These are phyloP conservation scores for Chaetomium globosum DNA, from an alignment of 2,329 filamentous ascomycete genomes.

Conservation along the genomic window DNA sequence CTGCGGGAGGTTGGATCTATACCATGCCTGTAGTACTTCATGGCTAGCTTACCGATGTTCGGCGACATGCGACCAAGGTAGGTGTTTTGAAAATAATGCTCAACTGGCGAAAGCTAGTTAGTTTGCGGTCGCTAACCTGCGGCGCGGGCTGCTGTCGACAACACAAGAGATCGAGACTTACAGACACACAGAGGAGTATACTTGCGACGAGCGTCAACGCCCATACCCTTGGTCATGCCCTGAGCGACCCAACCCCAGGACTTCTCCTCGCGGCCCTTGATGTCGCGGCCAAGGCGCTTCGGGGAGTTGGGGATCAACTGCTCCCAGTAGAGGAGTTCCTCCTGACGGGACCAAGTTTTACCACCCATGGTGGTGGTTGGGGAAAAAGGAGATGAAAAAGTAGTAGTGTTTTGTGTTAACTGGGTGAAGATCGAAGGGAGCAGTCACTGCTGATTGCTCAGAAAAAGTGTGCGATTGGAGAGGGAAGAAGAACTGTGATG, in stretches of 20 bases:
- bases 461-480: background rate
- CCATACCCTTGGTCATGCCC: slow-evolving; percentile 35
- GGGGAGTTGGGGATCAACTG: slow-evolving; percentile 38
- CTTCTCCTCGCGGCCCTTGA: slow-evolving; percentile 23
- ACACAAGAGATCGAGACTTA: slow-evolving; percentile 32
- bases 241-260: slow-evolving; percentile 34
- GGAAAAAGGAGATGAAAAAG: background rate
- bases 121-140: background rate
- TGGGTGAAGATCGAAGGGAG: background rate
- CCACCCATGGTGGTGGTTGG: slow-evolving; percentile 49
- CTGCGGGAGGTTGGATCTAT: background rate
- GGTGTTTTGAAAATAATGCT: slow-evolving; percentile 43
- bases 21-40: slow-evolving; percentile 21
- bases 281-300: slow-evolving; percentile 33
- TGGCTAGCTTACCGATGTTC: slow-evolving; percentile 15
- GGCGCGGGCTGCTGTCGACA: background rate
- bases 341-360: slow-evolving; percentile 52
- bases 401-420: background rate
- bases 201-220: slow-evolving; percentile 30
- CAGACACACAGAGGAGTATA: slow-evolving; percentile 40
- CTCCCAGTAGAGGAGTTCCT: slow-evolving; percentile 55
- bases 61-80: slow-evolving; percentile 36
- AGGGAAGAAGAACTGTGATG: slow-evolving; percentile 2
- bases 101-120: slow-evolving; percentile 33
- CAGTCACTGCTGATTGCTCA: background rate